These are phyloP conservation scores for Floccularia luteovirens DNA, from an alignment of 768 basidiomycete genomes.

Conservation along the genomic window DNA sequence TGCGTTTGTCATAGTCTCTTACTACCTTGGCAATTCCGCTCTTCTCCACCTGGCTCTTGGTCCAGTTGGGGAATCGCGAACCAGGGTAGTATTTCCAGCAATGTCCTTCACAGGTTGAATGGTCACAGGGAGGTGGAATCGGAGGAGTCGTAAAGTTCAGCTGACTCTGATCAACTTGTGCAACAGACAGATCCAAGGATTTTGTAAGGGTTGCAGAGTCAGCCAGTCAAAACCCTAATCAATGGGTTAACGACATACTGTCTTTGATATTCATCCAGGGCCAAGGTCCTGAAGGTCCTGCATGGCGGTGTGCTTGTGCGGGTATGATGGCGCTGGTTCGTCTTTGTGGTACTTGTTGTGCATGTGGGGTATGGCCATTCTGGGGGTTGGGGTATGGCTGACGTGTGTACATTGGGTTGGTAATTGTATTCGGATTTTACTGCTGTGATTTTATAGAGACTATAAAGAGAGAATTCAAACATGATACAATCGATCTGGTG, in stretches of 20 bases:
- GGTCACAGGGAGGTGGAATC: slow-evolving; percentile 28
- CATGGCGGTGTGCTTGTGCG: not conserved
- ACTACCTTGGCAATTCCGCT: slow-evolving; percentile 33
- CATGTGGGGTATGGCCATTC: too few species aligned
- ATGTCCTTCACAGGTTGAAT: slow-evolving; percentile 19
- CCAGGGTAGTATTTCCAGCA: slow-evolving; percentile 38
- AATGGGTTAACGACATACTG: not conserved
- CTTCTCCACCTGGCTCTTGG: slow-evolving; percentile 30
- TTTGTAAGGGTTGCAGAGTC: not conserved
- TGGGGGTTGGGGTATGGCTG: too few species aligned
- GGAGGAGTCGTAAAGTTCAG: slow-evolving; percentile 22
- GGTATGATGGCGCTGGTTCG: too few species aligned
- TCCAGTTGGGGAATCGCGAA: slow-evolving; percentile 52
- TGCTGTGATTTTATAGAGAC: too few species aligned
- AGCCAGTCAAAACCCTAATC: not conserved
- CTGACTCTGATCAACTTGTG: slow-evolving; percentile 28
- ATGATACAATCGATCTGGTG: too few species aligned
- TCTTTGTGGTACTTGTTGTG: too few species aligned
- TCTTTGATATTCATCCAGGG: not conserved
- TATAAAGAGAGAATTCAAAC: too few species aligned
- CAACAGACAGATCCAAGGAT: not conserved
- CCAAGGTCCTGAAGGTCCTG: not conserved
- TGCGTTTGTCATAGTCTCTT: slow-evolving; percentile 17
- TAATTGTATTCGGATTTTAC: too few species aligned
- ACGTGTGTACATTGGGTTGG: too few species aligned